Base-by-base conservation (phyloP, 2,329 filamentous ascomycete genomes). In the Metarhizium album region DNA sequence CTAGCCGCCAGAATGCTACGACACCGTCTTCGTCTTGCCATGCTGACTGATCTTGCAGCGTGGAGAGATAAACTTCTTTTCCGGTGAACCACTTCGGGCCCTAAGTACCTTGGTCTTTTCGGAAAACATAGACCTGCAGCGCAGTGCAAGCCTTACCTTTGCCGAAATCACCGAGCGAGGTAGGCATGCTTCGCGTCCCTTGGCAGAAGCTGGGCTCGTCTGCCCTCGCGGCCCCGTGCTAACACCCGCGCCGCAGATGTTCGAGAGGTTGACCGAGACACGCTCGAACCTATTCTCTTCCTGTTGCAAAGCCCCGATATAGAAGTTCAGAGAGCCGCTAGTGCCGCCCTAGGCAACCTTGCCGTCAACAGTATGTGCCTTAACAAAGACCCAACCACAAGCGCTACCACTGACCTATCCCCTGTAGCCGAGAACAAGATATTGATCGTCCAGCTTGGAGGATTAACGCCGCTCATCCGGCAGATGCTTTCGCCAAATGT, bases 401-500 rank as follows among this genome's bases (percentile, higher is more conserved):
- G 20, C 2, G 8, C 4, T 29, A n/a, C 13, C 14, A 45, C 46
- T 57, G 56, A 61, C 76, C 80, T 64, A 82, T 66, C 38, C 40
- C 49, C n/a, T 61, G 1, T 54, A 97, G 93, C 88, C 59, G 90
- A 96, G 67, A 98, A 98, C 77, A 98, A 98, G 70, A 90, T 97
- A 55, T 76, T 91, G 58, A 98, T 98, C 62, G 93, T 98, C 54
- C 82, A 89, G 57, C 82, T 98, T 16, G 90, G 90, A 52, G 93
- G 93, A 24, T 79, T 98, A 54, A 83, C 83, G 49, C 91, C 93
- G 49, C 78, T 98, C 53, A 98, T 97, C 70, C 86, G 88, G 58
- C 93, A 98, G 71, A 98, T 98, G 93, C 89, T 94, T 72, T 97
- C 91, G 51, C 81, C 86, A 45, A 98, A 98, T 62, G 93, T 98